A percentile compares a stretch with the other conserved stretches of the same genome.
Evolutionary conservation across 768 basidiomycete species (phyloP).

Genomic region (Kwoniella bestiolae): DNA sequence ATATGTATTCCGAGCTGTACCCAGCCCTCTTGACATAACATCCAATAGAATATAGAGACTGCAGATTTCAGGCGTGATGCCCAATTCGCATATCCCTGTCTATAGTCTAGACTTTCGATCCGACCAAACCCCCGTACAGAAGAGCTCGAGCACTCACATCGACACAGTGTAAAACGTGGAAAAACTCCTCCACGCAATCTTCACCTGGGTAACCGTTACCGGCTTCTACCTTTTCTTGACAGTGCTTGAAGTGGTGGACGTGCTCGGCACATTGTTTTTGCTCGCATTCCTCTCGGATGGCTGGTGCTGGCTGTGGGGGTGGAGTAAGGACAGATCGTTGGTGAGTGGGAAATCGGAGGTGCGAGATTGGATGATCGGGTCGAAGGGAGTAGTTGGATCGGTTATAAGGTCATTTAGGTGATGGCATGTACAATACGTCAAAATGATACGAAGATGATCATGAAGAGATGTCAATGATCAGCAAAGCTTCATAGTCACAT

Average conservation of each 20-base stretch:
- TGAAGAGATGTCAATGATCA: too few relatives aligned
- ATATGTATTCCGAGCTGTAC: too few relatives aligned
- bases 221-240: conserved; percentile 79
- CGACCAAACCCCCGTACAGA: too few relatives aligned
- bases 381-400: too few relatives aligned
- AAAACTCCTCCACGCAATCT: conserved; percentile 70
- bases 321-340: not conserved
- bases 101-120: too few relatives aligned
- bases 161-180: conserved; percentile 89
- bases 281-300: conserved; percentile 76
- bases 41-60: too few relatives aligned
- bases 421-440: too few relatives aligned
- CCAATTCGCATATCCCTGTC: too few relatives aligned
- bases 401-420: too few relatives aligned
- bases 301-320: conserved; percentile 61
- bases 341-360: not conserved
- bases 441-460: too few relatives aligned
- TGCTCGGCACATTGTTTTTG: conserved; percentile 69
- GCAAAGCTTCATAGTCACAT: not conserved
- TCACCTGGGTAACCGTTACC: conserved; percentile 87
- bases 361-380: not conserved
- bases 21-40: too few relatives aligned
- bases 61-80: too few relatives aligned
- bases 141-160: conserved; percentile 65
- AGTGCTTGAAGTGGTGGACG: conserved; percentile 84